Conservation (phyloP, 2,329 filamentous ascomycete genomes). For the Aurifilum marmelostoma region DNA sequence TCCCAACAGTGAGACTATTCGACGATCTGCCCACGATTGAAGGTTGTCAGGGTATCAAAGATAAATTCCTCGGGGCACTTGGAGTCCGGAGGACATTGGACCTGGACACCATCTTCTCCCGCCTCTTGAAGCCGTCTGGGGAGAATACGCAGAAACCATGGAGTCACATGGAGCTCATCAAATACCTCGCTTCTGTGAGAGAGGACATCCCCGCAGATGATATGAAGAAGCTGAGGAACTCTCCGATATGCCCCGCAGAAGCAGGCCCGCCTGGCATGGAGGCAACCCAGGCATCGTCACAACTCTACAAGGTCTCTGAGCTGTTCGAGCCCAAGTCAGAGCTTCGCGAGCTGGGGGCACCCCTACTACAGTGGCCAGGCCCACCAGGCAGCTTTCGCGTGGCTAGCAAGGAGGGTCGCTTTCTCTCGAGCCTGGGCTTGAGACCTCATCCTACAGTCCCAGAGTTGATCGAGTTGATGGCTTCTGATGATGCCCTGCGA, state of each 20-base stretch:
- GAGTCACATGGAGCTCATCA: constrained; percentile 94
- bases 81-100: constrained; percentile 96
- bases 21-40: constrained; percentile 87
- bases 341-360: constrained; percentile 71
- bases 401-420: constrained; percentile 72
- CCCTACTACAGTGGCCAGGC: constrained; percentile 81
- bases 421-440: constrained; percentile 75
- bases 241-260: constrained; percentile 82
- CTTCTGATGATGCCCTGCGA: constrained; percentile 59
- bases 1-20: constrained; percentile 90
- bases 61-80: constrained; percentile 81
- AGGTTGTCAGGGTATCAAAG: constrained; percentile 78
- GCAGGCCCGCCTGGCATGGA: constrained; percentile 60
- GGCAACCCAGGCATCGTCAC: constrained; percentile 52
- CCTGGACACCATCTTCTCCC: constrained; percentile 87
- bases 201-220: constrained; percentile 86
- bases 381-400: constrained; percentile 63
- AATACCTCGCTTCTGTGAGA: constrained; percentile 87
- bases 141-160: constrained; percentile 65
- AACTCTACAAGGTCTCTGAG: constrained; percentile 73
- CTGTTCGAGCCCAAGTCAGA: constrained; percentile 78
- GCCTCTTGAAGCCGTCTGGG: constrained; percentile 70
- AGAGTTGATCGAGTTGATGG: constrained; percentile 80
- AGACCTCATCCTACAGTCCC: constrained; percentile 69
- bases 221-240: constrained; percentile 74